These are phyloP conservation scores for Eruca vesicaria DNA, from an alignment of 441 rosid species.

Conservation along the genomic window DNA sequence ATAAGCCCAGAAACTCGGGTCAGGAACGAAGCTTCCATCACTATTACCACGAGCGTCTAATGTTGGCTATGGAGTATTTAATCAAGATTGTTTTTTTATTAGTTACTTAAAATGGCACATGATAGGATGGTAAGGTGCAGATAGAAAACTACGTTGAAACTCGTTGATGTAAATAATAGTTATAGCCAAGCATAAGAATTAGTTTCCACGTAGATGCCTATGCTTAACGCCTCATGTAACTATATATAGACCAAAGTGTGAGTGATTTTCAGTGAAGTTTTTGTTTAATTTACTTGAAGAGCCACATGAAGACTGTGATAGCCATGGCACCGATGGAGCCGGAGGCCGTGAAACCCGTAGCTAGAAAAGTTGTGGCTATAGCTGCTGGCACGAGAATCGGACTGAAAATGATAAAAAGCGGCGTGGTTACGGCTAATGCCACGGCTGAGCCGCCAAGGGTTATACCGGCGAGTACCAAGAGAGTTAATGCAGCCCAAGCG, in stretches of 20 bases:
- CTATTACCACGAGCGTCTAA: not conserved
- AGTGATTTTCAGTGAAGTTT: not conserved
- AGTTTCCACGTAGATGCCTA: not conserved
- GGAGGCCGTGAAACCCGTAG: constrained; percentile 61
- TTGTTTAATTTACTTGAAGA: constrained; percentile 45
- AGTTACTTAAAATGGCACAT: not conserved
- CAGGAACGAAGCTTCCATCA: not conserved
- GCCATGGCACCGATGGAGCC: constrained; percentile 63
- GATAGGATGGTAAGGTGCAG: not conserved
- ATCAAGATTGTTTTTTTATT: not conserved
- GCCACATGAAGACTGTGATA: constrained; percentile 53
- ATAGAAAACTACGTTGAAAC: not conserved
- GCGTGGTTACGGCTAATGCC: constrained; percentile 59
- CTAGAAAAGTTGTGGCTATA: constrained; percentile 44
- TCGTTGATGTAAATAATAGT: not conserved
- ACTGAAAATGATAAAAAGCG: constrained; percentile 68
- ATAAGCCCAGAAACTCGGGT: not conserved
- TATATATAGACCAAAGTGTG: not conserved
- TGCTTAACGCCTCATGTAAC: not conserved
- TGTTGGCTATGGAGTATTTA: not conserved
- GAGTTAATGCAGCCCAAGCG: constrained; percentile 52
- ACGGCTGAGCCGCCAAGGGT: constrained; percentile 61
- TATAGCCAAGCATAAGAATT: not conserved
- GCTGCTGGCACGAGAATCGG: constrained; percentile 79
- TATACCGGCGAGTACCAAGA: constrained; percentile 56